phyloP scores from a whole-genome alignment of 176 grass and related monocot genomes.

The Cymbopogon citratus region DNA sequence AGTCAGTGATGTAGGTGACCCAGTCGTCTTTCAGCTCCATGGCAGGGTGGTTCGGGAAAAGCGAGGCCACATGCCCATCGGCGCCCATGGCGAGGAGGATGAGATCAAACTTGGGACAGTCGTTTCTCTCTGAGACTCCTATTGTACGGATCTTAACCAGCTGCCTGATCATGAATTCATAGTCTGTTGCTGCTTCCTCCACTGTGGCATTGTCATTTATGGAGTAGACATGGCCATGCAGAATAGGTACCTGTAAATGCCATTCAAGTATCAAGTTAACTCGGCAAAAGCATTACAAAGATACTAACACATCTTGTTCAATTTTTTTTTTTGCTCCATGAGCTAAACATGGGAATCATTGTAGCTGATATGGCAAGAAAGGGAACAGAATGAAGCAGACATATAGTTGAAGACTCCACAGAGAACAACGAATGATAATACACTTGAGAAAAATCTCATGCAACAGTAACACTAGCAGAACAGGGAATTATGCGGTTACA shows the following conservation, averaged over 20 bases:
- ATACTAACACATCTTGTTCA: neutral
- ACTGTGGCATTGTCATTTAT: conserved; percentile 79
- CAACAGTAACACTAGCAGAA: neutral
- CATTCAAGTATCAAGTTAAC: neutral
- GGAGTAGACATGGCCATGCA: conserved; percentile 65
- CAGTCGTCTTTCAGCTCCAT: conserved; percentile 64
- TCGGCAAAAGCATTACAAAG: neutral
- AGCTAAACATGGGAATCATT: conserved; percentile 10
- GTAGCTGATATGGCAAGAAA: neutral
- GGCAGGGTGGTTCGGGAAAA: conserved; percentile 63
- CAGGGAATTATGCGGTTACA: neutral
- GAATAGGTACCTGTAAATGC: conserved; percentile 55
- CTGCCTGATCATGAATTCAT: conserved; percentile 85
- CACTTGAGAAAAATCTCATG: neutral
- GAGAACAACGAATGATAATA: neutral
- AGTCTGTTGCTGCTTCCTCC: conserved; percentile 61
- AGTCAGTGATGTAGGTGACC: conserved; percentile 83
- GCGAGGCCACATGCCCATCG: conserved; percentile 76
- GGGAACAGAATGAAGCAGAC: neutral
- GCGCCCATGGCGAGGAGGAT: conserved; percentile 65
- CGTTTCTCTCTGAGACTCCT: conserved; percentile 61
- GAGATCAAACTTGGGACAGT: conserved; percentile 84
- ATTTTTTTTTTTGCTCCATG: conserved; percentile 12
- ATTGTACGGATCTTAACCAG: conserved; percentile 67
- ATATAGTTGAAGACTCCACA: neutral